Evolutionary conservation across 2,329 filamentous ascomycete genomes (phyloP).

Genomic region (Pseudogymnoascus pannorum): DNA sequence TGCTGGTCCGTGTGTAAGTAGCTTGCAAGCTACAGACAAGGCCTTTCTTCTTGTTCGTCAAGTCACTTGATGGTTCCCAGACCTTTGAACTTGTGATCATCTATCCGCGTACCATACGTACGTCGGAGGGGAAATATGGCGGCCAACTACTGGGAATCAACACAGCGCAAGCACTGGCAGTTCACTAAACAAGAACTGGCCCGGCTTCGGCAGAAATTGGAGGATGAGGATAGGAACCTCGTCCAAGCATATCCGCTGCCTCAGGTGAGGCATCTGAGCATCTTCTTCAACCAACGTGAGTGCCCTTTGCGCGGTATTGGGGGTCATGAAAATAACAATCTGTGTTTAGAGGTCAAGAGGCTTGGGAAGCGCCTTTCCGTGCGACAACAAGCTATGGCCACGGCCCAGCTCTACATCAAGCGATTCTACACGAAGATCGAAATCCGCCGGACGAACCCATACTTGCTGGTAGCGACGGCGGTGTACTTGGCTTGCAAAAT

Average conservation of each 20-base stretch:
- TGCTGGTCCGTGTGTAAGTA: not conserved
- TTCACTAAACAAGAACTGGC: conserved; percentile 77
- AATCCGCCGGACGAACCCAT: conserved; percentile 87
- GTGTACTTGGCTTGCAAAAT: conserved; percentile 96
- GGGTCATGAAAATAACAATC: conserved; percentile 11
- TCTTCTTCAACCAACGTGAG: conserved; percentile 87
- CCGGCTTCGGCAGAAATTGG: conserved; percentile 66
- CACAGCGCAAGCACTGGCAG: conserved; percentile 83
- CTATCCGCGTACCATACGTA: not conserved
- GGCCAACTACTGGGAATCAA: conserved; percentile 94
- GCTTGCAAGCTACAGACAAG: not conserved
- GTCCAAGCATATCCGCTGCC: conserved; percentile 77
- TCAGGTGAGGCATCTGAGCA: conserved; percentile 72
- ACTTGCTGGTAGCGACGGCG: conserved; percentile 85
- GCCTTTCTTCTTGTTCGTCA: not conserved
- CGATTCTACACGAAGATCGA: conserved; percentile 89
- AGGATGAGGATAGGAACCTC: conserved; percentile 66
- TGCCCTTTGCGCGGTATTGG: conserved; percentile 9
- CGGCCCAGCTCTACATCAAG: conserved; percentile 89
- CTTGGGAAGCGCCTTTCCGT: conserved; percentile 73
- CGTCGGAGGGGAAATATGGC: conserved; percentile 54
- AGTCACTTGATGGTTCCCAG: not conserved
- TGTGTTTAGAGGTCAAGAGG: conserved; percentile 62
- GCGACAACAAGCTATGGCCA: conserved; percentile 87
- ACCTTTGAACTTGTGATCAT: not conserved